These are phyloP conservation scores for Diutina pseudorugosa DNA, from an alignment of 1,139 yeast genomes.

Conservation along the genomic window DNA sequence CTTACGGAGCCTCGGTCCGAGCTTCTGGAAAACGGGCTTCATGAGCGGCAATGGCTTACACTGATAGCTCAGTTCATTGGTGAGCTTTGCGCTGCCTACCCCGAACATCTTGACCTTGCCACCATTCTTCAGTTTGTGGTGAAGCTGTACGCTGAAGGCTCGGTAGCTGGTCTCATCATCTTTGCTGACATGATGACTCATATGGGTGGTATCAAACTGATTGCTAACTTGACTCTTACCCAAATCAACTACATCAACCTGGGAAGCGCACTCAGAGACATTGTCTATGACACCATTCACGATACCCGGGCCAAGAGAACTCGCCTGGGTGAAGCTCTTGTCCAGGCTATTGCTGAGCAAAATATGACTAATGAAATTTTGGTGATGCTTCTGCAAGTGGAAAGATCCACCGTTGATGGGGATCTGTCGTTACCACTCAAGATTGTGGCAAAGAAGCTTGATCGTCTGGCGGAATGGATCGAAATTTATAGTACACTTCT, in stretches of 20 bases:
- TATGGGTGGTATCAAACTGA: conserved; percentile 77
- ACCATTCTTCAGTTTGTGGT: conserved; percentile 45
- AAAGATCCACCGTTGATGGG: conserved; percentile 18
- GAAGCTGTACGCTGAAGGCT: conserved; percentile 53
- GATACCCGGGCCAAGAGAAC: conserved; percentile 39
- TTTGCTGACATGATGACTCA: conserved; percentile 56
- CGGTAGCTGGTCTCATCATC: conserved; percentile 58
- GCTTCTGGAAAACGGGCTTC: conserved; percentile 37
- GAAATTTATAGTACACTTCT: conserved; percentile 54
- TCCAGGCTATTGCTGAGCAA: conserved; percentile 33
- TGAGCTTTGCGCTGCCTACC: conserved; percentile 42
- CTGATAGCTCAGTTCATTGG: conserved; percentile 60
- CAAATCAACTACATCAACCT: conserved; percentile 63
- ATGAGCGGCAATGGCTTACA: conserved; percentile 79
- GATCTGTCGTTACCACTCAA: conserved; percentile 39
- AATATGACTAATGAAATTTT: conserved; percentile 51
- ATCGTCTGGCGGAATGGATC: conserved; percentile 55
- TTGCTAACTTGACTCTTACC: conserved; percentile 46
- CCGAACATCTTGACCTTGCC: conserved; percentile 34
- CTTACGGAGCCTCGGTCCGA: conserved; percentile 29
- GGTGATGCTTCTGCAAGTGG: conserved; percentile 40
- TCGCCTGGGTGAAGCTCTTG: conserved; percentile 41
- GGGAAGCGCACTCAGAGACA: conserved; percentile 43
- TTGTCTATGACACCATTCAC: conserved; percentile 51
- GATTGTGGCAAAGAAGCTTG: conserved; percentile 57